Conservation (phyloP, 352 stramenopile genomes). For the Phytopythium sindhum region DNA sequence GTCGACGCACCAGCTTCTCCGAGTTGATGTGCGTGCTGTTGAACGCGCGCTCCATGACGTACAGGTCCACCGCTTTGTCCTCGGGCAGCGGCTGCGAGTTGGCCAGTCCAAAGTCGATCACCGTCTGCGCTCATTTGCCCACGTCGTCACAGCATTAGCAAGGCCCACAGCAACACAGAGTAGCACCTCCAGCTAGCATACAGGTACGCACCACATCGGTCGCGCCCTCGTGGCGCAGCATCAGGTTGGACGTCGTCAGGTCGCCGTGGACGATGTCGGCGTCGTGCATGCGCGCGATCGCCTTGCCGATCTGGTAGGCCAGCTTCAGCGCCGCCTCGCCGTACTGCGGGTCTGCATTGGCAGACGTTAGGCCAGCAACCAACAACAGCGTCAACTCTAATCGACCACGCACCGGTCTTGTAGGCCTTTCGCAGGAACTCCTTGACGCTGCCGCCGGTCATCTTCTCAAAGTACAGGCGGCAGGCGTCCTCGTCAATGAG, state of each 20-base stretch:
- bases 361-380: not conserved
- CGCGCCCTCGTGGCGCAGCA: constrained; percentile 72
- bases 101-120: constrained; percentile 86
- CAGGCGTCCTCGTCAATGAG: constrained; percentile 75
- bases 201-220: constrained; percentile 50
- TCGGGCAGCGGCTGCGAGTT: constrained; percentile 83
- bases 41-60: constrained; percentile 92
- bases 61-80: constrained; percentile 92
- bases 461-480: constrained; percentile 70
- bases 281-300: constrained; percentile 92
- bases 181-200: not conserved
- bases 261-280: constrained; percentile 92
- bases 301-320: constrained; percentile 78
- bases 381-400: not conserved
- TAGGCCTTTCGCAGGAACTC: constrained; percentile 58
- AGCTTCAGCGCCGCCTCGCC: constrained; percentile 50
- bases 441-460: constrained; percentile 68
- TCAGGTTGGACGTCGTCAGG: constrained; percentile 93
- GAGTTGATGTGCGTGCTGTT: constrained; percentile 88
- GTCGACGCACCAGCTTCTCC: constrained; percentile 56
- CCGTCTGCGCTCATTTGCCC: constrained; percentile 39
- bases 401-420: constrained; percentile 31
- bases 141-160: constrained; percentile 6
- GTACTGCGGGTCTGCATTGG: constrained; percentile 50
- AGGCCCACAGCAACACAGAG: not conserved